Conservation (phyloP, 805 yeast species). For the Wickerhamomyces alni region DNA sequence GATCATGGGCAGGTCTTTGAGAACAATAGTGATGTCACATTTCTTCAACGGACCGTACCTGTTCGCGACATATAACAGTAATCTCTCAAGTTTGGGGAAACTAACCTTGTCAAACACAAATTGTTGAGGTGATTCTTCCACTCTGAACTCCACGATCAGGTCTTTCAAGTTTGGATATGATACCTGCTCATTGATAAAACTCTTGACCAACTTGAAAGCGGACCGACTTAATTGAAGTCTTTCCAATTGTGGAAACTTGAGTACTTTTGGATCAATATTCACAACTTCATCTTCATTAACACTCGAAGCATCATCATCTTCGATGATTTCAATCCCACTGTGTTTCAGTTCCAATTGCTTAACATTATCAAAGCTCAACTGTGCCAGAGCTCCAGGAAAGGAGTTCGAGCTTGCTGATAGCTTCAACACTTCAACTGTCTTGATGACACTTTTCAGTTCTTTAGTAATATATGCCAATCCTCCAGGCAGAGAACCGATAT, state of each 20-base stretch:
- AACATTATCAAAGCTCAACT: slow-evolving; percentile 2
- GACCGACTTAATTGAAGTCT: slow-evolving; percentile 6
- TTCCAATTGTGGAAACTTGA: slow-evolving; percentile 7
- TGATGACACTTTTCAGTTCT: neutral
- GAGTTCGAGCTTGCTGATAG: slow-evolving; percentile 1
- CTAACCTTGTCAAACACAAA: slow-evolving; percentile 4
- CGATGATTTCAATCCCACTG: slow-evolving; percentile 2
- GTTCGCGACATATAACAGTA: slow-evolving; percentile 13
- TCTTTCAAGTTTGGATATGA: slow-evolving; percentile 6
- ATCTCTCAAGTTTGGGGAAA: slow-evolving; percentile 10
- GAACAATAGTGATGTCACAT: slow-evolving; percentile 10
- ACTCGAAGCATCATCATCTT: neutral
- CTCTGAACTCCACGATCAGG: slow-evolving; percentile 2
- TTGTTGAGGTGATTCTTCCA: slow-evolving; percentile 4
- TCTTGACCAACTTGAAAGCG: slow-evolving; percentile 2
- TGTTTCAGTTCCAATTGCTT: slow-evolving; percentile 3
- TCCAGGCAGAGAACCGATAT: slow-evolving; percentile 3
- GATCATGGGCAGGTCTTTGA: slow-evolving; percentile 5
- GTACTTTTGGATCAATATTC: neutral
- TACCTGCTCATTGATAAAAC: slow-evolving; percentile 2
- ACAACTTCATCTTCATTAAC: neutral
- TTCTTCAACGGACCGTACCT: slow-evolving; percentile 16
- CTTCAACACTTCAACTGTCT: neutral
- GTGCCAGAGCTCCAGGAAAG: slow-evolving; percentile 1
- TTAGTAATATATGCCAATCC: slow-evolving; percentile 3